These are phyloP conservation scores for Aspergillus candidus DNA, from an alignment of 2,329 filamentous ascomycete species.

Conservation along the genomic window DNA sequence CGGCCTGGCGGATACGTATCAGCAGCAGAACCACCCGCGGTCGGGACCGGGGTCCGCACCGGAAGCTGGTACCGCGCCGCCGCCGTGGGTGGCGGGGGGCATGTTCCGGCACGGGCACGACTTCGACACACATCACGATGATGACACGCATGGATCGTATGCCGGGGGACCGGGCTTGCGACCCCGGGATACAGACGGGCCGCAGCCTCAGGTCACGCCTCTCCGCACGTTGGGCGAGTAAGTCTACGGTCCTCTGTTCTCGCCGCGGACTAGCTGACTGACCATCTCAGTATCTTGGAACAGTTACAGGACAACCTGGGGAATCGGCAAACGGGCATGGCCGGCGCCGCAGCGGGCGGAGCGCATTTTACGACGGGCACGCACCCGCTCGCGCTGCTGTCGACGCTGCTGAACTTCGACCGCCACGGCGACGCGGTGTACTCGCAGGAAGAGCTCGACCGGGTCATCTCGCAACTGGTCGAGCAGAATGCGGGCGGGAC, in stretches of 20 bases:
- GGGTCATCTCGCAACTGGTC: conserved; percentile 81
- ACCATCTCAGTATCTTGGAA: conserved; percentile 22
- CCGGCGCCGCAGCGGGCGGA: conserved; percentile 6
- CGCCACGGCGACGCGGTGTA: conserved; percentile 75
- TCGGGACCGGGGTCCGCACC: background rate
- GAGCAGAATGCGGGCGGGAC: conserved; percentile 68
- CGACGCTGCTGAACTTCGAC: conserved; percentile 33
- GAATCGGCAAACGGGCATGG: conserved; percentile 2
- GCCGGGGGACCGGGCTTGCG: conserved; percentile 28
- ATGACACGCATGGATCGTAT: background rate
- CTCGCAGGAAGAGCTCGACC: conserved; percentile 82
- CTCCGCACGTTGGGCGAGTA: conserved; percentile 46
- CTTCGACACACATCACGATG: background rate
- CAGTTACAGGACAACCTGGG: conserved; percentile 21
- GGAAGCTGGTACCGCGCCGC: conserved; percentile 1
- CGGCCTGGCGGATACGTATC: conserved; percentile 36
- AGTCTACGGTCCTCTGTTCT: conserved; percentile 17
- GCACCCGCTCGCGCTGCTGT: conserved; percentile 44
- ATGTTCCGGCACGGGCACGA: too few relatives aligned
- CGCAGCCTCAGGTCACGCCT: conserved; percentile 44
- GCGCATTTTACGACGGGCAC: conserved; percentile 19
- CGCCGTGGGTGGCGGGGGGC: conserved; percentile 6
- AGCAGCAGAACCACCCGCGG: conserved; percentile 6
- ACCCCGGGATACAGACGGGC: conserved; percentile 48
- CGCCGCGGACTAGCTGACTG: conserved; percentile 1